phyloP scores from a whole-genome alignment of 257 asterid genomes.

The Capsicum baccatum region DNA sequence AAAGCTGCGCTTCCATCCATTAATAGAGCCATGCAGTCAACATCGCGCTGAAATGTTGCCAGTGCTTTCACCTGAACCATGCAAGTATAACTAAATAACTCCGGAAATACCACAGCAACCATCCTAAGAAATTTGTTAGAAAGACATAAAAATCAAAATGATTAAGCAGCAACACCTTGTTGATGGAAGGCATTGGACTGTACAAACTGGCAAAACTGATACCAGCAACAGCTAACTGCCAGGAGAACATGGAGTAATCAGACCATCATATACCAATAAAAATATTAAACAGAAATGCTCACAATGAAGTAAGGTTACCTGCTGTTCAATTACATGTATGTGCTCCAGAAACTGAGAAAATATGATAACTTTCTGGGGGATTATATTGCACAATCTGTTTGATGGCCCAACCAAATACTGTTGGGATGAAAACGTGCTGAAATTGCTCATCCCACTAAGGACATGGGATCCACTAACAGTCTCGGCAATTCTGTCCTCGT shows the following conservation, averaged over 20 bases:
- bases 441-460: constrained; percentile 35
- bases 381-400: constrained; percentile 38
- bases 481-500: constrained; percentile 41
- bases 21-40: constrained; percentile 89
- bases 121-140: constrained; percentile 7
- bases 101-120: not conserved
- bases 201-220: constrained; percentile 86
- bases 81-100: constrained; percentile 33
- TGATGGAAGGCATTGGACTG: constrained; percentile 84
- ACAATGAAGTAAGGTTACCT: constrained; percentile 56
- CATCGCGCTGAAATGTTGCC: constrained; percentile 83
- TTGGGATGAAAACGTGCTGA: constrained; percentile 34
- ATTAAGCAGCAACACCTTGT: constrained; percentile 56
- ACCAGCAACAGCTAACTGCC: constrained; percentile 73
- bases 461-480: constrained; percentile 36
- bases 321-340: constrained; percentile 90
- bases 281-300: constrained; percentile 33
- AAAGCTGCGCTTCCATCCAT: constrained; percentile 99
- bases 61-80: constrained; percentile 76
- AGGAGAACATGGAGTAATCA: constrained; percentile 33
- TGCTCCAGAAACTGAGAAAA: constrained; percentile 99
- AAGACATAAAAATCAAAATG: constrained; percentile 14
- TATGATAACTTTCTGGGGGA: constrained; percentile 79
- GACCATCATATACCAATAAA: constrained; percentile 34
- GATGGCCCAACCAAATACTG: constrained; percentile 40